Percentiles rank a stretch among this genome's conserved stretches.
Evolutionary conservation across 345 rosid species (phyloP).

Genomic region (Dipteronia sinensis): DNA sequence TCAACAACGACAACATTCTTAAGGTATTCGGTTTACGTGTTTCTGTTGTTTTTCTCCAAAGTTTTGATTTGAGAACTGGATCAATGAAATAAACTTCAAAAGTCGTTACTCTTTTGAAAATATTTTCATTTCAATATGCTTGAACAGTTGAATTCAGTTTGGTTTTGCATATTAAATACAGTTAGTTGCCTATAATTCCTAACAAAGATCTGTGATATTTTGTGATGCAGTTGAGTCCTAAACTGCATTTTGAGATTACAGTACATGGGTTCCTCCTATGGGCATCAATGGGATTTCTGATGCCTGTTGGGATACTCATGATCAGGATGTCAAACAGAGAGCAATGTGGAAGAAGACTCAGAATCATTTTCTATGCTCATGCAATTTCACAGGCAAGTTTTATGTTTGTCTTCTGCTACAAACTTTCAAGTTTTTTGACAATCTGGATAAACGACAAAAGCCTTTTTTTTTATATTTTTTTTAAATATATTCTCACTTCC

Average conservation of each 20-base stretch:
- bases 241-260: slow-evolving; percentile 52
- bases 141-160: not conserved
- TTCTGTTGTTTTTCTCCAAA: not conserved
- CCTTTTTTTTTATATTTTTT: not conserved
- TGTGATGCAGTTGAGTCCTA: slow-evolving; percentile 48
- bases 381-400: slow-evolving; percentile 68
- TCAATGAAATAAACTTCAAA: not conserved
- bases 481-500: slow-evolving; percentile 14
- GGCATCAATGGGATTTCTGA: slow-evolving; percentile 84
- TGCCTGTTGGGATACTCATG: slow-evolving; percentile 74
- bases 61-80: not conserved
- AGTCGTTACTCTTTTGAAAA: not conserved
- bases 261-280: slow-evolving; percentile 84
- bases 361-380: slow-evolving; percentile 66
- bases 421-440: slow-evolving; percentile 3
- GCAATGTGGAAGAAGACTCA: slow-evolving; percentile 52
- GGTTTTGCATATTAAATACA: too few species aligned
- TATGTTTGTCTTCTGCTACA: slow-evolving; percentile 6
- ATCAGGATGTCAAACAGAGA: slow-evolving; percentile 68
- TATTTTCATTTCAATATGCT: not conserved
- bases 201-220: not conserved
- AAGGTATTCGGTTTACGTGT: slow-evolving; percentile 26
- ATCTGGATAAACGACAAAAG: not conserved
- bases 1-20: slow-evolving; percentile 6
- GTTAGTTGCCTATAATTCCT: not conserved